Percentiles rank a stretch among this genome's conserved stretches.
These are phyloP conservation scores for Talaromyces funiculosus DNA, from an alignment of 2,329 filamentous ascomycete species.

Conservation along the genomic window DNA sequence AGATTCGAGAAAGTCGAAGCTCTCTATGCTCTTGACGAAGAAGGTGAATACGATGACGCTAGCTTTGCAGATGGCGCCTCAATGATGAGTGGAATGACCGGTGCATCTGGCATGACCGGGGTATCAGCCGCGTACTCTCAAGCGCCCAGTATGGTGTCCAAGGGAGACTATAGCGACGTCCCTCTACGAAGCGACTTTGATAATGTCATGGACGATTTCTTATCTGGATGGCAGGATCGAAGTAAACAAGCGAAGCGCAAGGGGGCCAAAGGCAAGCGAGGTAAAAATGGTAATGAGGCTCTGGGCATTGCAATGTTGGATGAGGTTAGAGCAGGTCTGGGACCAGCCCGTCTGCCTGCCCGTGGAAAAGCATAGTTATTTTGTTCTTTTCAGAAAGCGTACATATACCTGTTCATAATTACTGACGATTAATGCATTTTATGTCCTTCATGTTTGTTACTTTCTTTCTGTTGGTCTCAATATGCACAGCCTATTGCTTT, in stretches of 20 bases:
- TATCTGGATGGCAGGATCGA: constrained; percentile 55
- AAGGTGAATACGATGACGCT: constrained; percentile 48
- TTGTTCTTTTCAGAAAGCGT: background rate
- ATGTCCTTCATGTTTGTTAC: background rate
- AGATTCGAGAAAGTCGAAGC: constrained; percentile 90
- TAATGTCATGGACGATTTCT: constrained; percentile 85
- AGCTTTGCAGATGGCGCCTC: constrained; percentile 36
- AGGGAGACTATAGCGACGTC: constrained; percentile 34
- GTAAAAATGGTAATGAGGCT: constrained; percentile 75
- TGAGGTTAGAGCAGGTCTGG: constrained; percentile 75
- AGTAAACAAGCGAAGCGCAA: constrained; percentile 39
- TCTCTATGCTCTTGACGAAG: constrained; percentile 62
- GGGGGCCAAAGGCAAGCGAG: constrained; percentile 49
- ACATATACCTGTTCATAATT: constrained; percentile 10
- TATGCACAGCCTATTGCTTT: background rate
- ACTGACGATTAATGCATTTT: constrained; percentile 20
- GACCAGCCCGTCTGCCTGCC: constrained; percentile 60
- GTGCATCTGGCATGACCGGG: constrained; percentile 32
- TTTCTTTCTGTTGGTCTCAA: background rate
- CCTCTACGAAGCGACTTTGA: constrained; percentile 75
- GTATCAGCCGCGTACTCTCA: constrained; percentile 59
- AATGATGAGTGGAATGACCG: constrained; percentile 40
- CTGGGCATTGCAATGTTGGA: constrained; percentile 84
- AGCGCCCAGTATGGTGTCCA: constrained; percentile 50
- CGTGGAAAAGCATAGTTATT: constrained; percentile 25